Percentiles rank a stretch among this genome's conserved stretches.
Conservation (phyloP, 1,284 basidiomycete species). For the Agaricales sp. region DNA sequence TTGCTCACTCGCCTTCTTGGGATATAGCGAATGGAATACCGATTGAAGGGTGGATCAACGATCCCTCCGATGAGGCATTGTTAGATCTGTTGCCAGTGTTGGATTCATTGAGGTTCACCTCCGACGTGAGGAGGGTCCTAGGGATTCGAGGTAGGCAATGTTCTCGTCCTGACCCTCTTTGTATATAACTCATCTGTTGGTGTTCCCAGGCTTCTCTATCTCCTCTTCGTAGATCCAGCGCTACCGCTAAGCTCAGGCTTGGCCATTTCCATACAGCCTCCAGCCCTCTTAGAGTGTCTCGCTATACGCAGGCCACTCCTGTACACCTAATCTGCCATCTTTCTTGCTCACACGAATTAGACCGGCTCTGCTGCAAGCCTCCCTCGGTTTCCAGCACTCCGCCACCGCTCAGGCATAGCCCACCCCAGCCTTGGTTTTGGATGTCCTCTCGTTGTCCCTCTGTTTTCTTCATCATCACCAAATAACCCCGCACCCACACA, state of each 20-base stretch:
- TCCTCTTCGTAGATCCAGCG: not conserved
- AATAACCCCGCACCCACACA: too few relatives aligned
- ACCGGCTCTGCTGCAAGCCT: not conserved
- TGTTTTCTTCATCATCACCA: too few relatives aligned
- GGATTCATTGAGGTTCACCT: conserved; percentile 92
- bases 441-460: too few relatives aligned
- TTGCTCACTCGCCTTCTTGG: conserved; percentile 1
- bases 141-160: conserved; percentile 51
- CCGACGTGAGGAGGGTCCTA: conserved; percentile 87
- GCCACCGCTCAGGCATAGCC: too few relatives aligned
- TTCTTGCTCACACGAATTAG: not conserved
- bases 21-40: conserved; percentile 88
- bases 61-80: conserved; percentile 93
- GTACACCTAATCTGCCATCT: not conserved
- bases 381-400: too few relatives aligned
- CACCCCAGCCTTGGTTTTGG: too few relatives aligned
- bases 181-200: not conserved
- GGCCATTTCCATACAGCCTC: not conserved
- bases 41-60: conserved; percentile 98
- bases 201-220: not conserved
- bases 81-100: conserved; percentile 93
- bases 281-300: not conserved
- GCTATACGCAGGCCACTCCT: not conserved
- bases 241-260: not conserved
- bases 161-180: not conserved